Evolutionary conservation across 305 asterid species (phyloP).

Genomic region (Fraxinus sp.): DNA sequence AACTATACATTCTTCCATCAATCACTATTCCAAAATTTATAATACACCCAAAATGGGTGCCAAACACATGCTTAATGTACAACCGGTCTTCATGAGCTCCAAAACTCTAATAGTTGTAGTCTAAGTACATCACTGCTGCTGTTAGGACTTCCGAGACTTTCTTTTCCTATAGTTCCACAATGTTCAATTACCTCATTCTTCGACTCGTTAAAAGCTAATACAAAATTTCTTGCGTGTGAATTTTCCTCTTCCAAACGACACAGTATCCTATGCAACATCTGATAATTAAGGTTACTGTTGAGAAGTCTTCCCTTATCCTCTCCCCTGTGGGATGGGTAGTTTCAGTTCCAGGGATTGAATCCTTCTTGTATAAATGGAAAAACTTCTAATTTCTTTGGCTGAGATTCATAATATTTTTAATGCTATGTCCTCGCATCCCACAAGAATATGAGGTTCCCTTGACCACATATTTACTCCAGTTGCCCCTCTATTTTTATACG

Average conservation of each 20-base stretch:
- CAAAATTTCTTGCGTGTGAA: background rate
- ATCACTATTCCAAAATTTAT: too few species aligned
- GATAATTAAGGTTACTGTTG: background rate
- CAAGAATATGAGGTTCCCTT: background rate
- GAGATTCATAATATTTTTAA: background rate
- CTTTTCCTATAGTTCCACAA: background rate
- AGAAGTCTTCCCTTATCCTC: background rate
- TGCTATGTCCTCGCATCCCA: background rate
- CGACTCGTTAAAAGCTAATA: background rate
- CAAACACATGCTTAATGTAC: too few species aligned
- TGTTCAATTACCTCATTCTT: background rate
- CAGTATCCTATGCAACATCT: background rate
- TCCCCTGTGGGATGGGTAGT: background rate
- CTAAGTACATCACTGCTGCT: conserved; percentile 9
- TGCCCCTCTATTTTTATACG: background rate
- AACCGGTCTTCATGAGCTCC: background rate
- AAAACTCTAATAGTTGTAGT: background rate
- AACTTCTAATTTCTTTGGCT: background rate
- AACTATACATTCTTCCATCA: too few species aligned
- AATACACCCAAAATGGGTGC: too few species aligned
- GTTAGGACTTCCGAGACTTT: background rate
- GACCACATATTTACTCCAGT: background rate
- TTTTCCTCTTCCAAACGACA: background rate
- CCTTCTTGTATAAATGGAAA: background rate
- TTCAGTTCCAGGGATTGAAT: background rate